Evolutionary conservation across 768 basidiomycete species (phyloP), one percentile per base, ranked within the genome.

Genomic region (Boletus eberwhitei): DNA sequence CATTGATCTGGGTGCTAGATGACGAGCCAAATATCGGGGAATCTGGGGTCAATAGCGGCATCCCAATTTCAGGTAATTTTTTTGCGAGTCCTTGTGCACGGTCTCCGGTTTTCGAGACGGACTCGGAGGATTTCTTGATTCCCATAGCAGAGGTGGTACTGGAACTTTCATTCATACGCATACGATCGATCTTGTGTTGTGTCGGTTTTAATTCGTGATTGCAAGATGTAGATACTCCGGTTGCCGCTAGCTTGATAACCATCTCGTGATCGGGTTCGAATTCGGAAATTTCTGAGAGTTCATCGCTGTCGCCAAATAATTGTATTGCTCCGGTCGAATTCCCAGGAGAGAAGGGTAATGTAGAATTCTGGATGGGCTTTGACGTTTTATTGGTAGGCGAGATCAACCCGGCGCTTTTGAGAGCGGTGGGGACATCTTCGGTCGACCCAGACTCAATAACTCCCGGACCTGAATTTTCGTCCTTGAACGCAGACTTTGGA

Each of bases 251-350:
- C 19, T 51, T 41, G 32, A 32, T 37, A 22, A 40, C 4, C 8
- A 11, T 11, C 26, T 37, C 34, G 19, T 38, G 12, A 38, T 68
- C 54, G 11, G 47, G 19, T 49, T 64, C 64, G 43, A 68, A 60
- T 37, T 73, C 66, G 17, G 73, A 74, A 54, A 74, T 60, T 44
- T 75, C 70, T 26, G 73, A 74, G 26, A 69, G 52, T 22, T 64
- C 66, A 24, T 71, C 63, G 45, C 40, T 35, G 48, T 51, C 55
- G 19, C 54, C 63, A 57, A 64, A 62, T n/a, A 56, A 42, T 16
- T 12, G 41, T 12, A 11, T 26, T 32, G 14, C n/a, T 35, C 24
- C 16, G 3, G 39, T 48, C 16, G 35, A 63, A 34, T 56, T 44
- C 13, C 38, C 45, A 3, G 16, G 52, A 34, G 37, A 26, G 34